phyloP scores from a whole-genome alignment of 208 protist genomes.

The Spongospora subterranea region DNA sequence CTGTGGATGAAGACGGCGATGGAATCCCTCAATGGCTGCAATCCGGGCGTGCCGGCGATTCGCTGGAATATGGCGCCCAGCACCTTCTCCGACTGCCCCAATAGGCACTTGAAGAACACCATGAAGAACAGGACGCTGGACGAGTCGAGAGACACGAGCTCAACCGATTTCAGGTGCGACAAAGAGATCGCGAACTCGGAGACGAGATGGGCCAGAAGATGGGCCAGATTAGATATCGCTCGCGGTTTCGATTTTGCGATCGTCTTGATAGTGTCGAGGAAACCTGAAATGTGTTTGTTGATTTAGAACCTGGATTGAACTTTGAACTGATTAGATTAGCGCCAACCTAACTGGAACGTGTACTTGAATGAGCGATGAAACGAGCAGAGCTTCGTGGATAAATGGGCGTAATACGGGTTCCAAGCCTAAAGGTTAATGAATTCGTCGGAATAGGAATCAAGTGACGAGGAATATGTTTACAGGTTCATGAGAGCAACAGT shows the following conservation, averaged over 20 bases:
- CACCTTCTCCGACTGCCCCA: neutral
- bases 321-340: neutral
- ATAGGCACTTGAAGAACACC: constrained; percentile 20
- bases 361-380: neutral
- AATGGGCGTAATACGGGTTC: constrained; percentile 20
- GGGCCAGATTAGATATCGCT: neutral
- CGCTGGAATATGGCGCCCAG: neutral
- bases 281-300: neutral
- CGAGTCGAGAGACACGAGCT: neutral
- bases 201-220: neutral
- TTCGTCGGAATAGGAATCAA: neutral
- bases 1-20: constrained; percentile 23
- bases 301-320: neutral
- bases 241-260: neutral
- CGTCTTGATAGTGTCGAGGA: neutral
- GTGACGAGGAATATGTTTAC: neutral
- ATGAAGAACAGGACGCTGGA: constrained; percentile 12
- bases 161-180: constrained; percentile 39
- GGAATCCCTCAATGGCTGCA: constrained; percentile 4
- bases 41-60: neutral
- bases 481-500: neutral
- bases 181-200: constrained; percentile 2
- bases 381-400: constrained; percentile 24
- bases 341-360: constrained; percentile 41
- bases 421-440: constrained; percentile 18